These are phyloP conservation scores for Aspergillus ochraceus DNA, from an alignment of 2,329 filamentous ascomycete genomes.

Conservation along the genomic window DNA sequence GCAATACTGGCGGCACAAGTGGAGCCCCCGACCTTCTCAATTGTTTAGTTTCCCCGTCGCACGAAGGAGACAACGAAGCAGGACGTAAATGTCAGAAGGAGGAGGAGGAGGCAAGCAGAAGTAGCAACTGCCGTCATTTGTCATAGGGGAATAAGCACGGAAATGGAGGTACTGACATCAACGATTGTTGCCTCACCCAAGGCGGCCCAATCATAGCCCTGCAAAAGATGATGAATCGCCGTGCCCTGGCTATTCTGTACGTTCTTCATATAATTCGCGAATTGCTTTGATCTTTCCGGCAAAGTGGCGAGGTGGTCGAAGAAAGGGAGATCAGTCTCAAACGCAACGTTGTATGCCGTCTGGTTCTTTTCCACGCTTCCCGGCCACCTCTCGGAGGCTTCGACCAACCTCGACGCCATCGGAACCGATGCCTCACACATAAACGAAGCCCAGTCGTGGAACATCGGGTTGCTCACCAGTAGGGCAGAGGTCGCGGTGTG, in stretches of 20 bases:
- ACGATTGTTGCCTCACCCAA: slow-evolving; percentile 53
- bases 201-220: slow-evolving; percentile 55
- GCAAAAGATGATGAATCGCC: slow-evolving; percentile 53
- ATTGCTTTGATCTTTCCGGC: slow-evolving; percentile 46
- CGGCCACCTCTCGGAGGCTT: slow-evolving; percentile 25
- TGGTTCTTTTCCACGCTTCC: slow-evolving; percentile 19
- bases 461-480: slow-evolving; percentile 30
- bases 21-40: slow-evolving; percentile 49
- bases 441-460: slow-evolving; percentile 56
- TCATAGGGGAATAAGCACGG: background rate
- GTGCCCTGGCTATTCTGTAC: slow-evolving; percentile 59
- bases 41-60: background rate
- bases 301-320: slow-evolving; percentile 33
- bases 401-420: slow-evolving; percentile 19
- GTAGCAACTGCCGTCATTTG: background rate
- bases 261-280: slow-evolving; percentile 57
- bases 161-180: slow-evolving; percentile 35
- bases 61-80: background rate
- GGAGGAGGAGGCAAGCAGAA: background rate
- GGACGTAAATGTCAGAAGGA: background rate
- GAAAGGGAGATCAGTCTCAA: slow-evolving; percentile 27
- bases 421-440: slow-evolving; percentile 35
- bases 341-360: slow-evolving; percentile 30
- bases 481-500: slow-evolving; percentile 58
- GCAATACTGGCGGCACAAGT: slow-evolving; percentile 59